Evolutionary conservation across 164 flowering plant species (phyloP).

Genomic region (Chimonanthus salicifolius): DNA sequence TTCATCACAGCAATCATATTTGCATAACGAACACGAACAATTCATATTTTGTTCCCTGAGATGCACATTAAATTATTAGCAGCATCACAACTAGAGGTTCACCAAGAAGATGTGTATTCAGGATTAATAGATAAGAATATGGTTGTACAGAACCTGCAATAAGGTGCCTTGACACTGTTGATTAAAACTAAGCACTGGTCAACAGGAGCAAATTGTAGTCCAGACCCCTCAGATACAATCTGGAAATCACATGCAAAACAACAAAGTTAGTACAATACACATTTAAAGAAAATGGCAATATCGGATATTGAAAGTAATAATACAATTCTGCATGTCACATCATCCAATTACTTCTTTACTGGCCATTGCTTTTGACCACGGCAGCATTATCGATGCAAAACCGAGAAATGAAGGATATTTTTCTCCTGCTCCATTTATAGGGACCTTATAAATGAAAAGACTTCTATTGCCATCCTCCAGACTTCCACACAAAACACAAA

Average conservation of each 20-base stretch:
- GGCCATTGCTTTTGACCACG: slow-evolving; percentile 24
- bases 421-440: slow-evolving; percentile 22
- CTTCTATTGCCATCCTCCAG: slow-evolving; percentile 30
- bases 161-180: slow-evolving; percentile 55
- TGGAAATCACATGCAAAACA: slow-evolving; percentile 16
- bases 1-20: slow-evolving; percentile 38
- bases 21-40: slow-evolving; percentile 65
- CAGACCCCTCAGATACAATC: slow-evolving; percentile 48
- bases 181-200: slow-evolving; percentile 58
- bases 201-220: slow-evolving; percentile 72
- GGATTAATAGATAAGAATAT: neutral
- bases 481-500: slow-evolving; percentile 67
- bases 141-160: slow-evolving; percentile 64
- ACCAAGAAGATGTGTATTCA: neutral
- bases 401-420: slow-evolving; percentile 75
- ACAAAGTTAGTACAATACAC: neutral
- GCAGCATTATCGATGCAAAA: slow-evolving; percentile 43
- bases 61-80: slow-evolving; percentile 11
- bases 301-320: no score
- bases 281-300: neutral
- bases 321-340: neutral
- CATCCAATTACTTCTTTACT: slow-evolving; percentile 49
- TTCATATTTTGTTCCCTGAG: slow-evolving; percentile 48
- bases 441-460: slow-evolving; percentile 60
- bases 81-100: neutral